These are phyloP conservation scores for Hortaea werneckii DNA, from an alignment of 2,329 filamentous ascomycete genomes.

Conservation along the genomic window DNA sequence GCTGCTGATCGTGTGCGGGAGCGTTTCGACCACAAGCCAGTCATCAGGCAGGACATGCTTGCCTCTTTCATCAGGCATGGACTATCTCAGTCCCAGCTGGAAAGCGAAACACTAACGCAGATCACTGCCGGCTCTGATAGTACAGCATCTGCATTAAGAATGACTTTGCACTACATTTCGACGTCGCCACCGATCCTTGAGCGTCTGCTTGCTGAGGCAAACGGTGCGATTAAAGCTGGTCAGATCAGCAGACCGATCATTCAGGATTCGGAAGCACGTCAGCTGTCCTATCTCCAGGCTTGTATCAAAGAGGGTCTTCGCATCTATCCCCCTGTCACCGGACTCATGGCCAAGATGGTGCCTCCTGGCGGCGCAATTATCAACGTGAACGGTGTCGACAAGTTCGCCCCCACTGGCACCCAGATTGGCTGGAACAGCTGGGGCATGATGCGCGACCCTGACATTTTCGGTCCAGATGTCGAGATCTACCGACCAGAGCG, in stretches of 20 bases:
- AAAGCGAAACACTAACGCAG: constrained; percentile 35
- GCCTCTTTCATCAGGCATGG: constrained; percentile 41
- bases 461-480: constrained; percentile 28
- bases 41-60: constrained; percentile 44
- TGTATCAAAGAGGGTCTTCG: constrained; percentile 39
- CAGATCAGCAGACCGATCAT: constrained; percentile 37
- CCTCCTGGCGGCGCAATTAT: constrained; percentile 25
- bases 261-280: constrained; percentile 35
- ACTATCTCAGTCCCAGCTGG: constrained; percentile 32
- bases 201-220: constrained; percentile 39
- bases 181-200: constrained; percentile 39
- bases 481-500: constrained; percentile 30
- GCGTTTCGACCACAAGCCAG: constrained; percentile 35
- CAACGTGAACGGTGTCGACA: constrained; percentile 26
- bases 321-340: constrained; percentile 35
- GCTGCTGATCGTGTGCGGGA: constrained; percentile 38
- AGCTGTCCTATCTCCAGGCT: constrained; percentile 36
- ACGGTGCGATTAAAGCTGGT: constrained; percentile 29
- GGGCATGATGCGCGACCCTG: constrained; percentile 27
- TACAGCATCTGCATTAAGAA: constrained; percentile 45
- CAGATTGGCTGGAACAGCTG: constrained; percentile 31
- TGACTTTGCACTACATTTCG: constrained; percentile 43
- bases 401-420: constrained; percentile 27
- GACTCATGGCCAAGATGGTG: constrained; percentile 27
- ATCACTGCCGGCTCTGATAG: constrained; percentile 50